Evolutionary conservation across 495 filamentous ascomycete species (phyloP).

Genomic region (Aspergillus sclerotiicarbonarius): DNA sequence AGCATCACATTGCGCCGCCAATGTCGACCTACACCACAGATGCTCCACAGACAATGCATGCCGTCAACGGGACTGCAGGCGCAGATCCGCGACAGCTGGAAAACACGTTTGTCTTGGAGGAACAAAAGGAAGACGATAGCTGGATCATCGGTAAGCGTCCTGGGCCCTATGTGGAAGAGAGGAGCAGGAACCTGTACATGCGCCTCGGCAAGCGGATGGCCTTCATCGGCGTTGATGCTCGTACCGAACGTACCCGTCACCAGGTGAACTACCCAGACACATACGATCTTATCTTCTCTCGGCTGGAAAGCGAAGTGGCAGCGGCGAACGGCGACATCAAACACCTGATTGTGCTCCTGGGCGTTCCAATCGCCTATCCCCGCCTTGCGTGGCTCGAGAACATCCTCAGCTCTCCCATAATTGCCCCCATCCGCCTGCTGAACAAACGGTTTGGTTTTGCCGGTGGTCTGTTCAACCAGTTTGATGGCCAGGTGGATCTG

Average conservation of each 20-base stretch:
- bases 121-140: slow-evolving; percentile 60
- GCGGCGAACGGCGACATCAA: slow-evolving; percentile 63
- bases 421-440: slow-evolving; percentile 81
- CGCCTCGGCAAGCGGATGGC: slow-evolving; percentile 81
- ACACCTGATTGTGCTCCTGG: slow-evolving; percentile 82
- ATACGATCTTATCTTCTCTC: slow-evolving; percentile 76
- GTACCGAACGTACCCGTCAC: slow-evolving; percentile 87
- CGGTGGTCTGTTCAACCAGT: slow-evolving; percentile 85
- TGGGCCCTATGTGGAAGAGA: slow-evolving; percentile 77
- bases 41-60: slow-evolving; percentile 52
- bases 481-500: slow-evolving; percentile 86
- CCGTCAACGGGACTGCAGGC: slow-evolving; percentile 47
- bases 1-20: slow-evolving; percentile 85
- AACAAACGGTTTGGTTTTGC: slow-evolving; percentile 89
- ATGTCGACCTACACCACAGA: slow-evolving; percentile 78
- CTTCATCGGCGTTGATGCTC: slow-evolving; percentile 85
- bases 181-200: slow-evolving; percentile 75
- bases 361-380: slow-evolving; percentile 93
- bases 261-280: slow-evolving; percentile 90
- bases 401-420: slow-evolving; percentile 77
- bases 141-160: slow-evolving; percentile 77
- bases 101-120: slow-evolving; percentile 64
- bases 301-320: slow-evolving; percentile 62
- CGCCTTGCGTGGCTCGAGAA: slow-evolving; percentile 93
- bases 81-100: slow-evolving; percentile 65